Percentiles rank a stretch among this genome's conserved stretches.
Conservation (phyloP, 805 yeast species). For the Dipodascus albidus region DNA sequence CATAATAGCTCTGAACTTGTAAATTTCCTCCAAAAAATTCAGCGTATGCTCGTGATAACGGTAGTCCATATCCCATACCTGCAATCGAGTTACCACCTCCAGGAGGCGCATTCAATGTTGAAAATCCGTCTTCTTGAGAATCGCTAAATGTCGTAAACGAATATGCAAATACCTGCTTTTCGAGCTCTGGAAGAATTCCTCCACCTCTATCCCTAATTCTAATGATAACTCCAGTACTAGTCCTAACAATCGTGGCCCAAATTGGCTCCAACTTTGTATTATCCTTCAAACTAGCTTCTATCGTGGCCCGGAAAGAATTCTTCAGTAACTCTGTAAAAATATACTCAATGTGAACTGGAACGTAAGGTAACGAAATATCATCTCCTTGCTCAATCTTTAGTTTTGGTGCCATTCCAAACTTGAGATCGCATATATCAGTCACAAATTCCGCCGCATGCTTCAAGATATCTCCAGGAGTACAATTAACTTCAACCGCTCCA, state of each 20-base stretch:
- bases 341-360: constrained; percentile 81
- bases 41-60: constrained; percentile 65
- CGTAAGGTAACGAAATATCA: constrained; percentile 62
- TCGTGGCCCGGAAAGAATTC: constrained; percentile 79
- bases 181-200: constrained; percentile 63
- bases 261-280: constrained; percentile 30
- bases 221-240: constrained; percentile 45
- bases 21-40: constrained; percentile 63
- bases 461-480: constrained; percentile 55
- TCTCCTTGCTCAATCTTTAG: constrained; percentile 46
- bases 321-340: constrained; percentile 77
- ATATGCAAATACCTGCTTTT: constrained; percentile 68
- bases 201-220: constrained; percentile 81
- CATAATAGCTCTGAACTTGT: constrained; percentile 57
- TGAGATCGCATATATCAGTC: constrained; percentile 70
- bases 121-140: constrained; percentile 37
- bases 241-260: constrained; percentile 35
- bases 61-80: constrained; percentile 95
- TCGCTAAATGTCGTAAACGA: constrained; percentile 71
- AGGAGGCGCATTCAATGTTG: constrained; percentile 57
- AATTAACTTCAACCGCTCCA: constrained; percentile 56
- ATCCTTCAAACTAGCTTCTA: constrained; percentile 41
- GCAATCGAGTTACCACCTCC: constrained; percentile 68
- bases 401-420: constrained; percentile 66
- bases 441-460: constrained; percentile 59